Percentiles rank a stretch among this genome's conserved stretches.
Evolutionary conservation across 1,284 basidiomycete species (phyloP).

Genomic region (Vanrija sp.): DNA sequence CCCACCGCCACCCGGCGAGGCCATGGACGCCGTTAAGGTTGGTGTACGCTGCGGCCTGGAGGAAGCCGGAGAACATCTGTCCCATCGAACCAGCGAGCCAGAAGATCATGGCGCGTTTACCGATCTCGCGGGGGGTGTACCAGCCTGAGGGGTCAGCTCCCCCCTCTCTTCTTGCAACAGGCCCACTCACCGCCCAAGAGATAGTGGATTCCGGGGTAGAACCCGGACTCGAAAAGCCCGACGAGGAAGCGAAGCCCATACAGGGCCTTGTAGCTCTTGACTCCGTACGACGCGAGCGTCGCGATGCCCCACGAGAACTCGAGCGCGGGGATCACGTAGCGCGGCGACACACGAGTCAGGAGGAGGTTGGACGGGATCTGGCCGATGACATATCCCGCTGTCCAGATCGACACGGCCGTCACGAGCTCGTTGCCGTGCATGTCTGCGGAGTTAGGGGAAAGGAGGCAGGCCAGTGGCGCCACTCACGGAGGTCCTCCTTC

Average conservation of each 20-base stretch:
- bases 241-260: slow-evolving; percentile 35
- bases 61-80: slow-evolving; percentile 35
- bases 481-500: slow-evolving; percentile 7
- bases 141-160: slow-evolving; percentile 20
- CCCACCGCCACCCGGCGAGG: slow-evolving; percentile 33
- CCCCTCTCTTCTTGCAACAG: no score
- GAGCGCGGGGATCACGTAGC: slow-evolving; percentile 32
- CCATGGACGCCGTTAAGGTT: slow-evolving; percentile 35
- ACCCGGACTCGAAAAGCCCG: slow-evolving; percentile 35
- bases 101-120: slow-evolving; percentile 40
- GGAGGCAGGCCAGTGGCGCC: no score
- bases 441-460: slow-evolving; percentile 14
- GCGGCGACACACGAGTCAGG: slow-evolving; percentile 37
- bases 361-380: slow-evolving; percentile 40
- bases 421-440: slow-evolving; percentile 39
- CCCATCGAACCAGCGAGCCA: slow-evolving; percentile 35
- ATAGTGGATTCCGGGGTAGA: slow-evolving; percentile 39
- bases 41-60: slow-evolving; percentile 40
- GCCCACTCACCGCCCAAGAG: slow-evolving; percentile 20
- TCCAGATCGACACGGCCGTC: slow-evolving; percentile 34
- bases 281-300: slow-evolving; percentile 33
- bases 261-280: slow-evolving; percentile 21
- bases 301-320: slow-evolving; percentile 39
- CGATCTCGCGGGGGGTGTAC: slow-evolving; percentile 40
- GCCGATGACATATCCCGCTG: slow-evolving; percentile 38